These are phyloP conservation scores for Daldinia bambusicola DNA, from an alignment of 495 filamentous ascomycete genomes.

Conservation along the genomic window DNA sequence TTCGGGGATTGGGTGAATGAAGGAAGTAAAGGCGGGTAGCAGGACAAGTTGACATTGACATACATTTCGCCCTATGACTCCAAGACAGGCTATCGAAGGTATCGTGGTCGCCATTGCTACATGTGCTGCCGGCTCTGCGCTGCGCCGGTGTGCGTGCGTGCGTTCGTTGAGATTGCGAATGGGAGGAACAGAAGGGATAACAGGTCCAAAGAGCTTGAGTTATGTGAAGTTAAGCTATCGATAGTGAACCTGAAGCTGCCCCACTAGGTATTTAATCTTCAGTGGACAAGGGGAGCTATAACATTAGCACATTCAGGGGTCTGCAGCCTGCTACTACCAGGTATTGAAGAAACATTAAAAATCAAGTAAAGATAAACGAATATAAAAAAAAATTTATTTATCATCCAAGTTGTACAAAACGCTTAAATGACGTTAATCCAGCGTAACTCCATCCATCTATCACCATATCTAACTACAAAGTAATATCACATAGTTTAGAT, in stretches of 20 bases:
- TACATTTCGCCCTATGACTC: slow-evolving; percentile 92
- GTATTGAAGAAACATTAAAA: not conserved
- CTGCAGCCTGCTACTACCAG: not conserved
- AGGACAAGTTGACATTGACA: no score
- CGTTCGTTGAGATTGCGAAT: slow-evolving; percentile 7
- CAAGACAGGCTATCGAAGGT: slow-evolving; percentile 88
- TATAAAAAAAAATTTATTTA: not conserved
- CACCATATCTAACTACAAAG: not conserved
- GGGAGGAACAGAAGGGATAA: not conserved
- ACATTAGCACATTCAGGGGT: not conserved
- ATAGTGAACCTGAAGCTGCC: slow-evolving; percentile 20
- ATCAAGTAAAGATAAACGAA: not conserved
- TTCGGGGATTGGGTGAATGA: slow-evolving; percentile 7
- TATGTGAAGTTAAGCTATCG: slow-evolving; percentile 25
- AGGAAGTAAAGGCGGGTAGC: slow-evolving; percentile 10
- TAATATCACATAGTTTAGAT: not conserved
- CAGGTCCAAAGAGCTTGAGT: not conserved
- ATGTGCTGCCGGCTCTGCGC: slow-evolving; percentile 13
- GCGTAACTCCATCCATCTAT: not conserved
- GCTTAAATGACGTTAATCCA: no score
- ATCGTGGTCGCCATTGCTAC: slow-evolving; percentile 59
- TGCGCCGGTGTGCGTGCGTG: slow-evolving; percentile 7
- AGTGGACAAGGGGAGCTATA: not conserved
- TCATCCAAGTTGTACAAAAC: not conserved
- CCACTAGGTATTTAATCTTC: slow-evolving; percentile 16